phyloP scores from a whole-genome alignment of 257 asterid species.

The Echium plantagineum region DNA sequence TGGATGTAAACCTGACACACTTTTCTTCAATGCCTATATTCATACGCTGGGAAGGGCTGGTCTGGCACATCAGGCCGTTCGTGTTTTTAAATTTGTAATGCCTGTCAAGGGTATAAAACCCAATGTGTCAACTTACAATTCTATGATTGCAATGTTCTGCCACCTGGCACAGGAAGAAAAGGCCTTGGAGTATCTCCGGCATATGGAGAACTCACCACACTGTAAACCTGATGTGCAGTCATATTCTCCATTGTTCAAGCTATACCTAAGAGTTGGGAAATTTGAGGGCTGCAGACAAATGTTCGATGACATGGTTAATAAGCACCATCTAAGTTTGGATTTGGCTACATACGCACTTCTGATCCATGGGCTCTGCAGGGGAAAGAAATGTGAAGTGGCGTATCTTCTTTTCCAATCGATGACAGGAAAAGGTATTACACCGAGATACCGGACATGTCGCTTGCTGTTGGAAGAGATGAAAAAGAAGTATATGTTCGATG shows the following conservation, averaged over 20 bases:
- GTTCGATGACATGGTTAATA: constrained; percentile 47
- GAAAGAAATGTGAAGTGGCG: constrained; percentile 43
- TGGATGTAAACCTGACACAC: constrained; percentile 61
- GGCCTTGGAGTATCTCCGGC: constrained; percentile 40
- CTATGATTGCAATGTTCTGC: constrained; percentile 79
- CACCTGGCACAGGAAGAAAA: constrained; percentile 35
- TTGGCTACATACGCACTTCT: constrained; percentile 65
- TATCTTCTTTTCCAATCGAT: constrained; percentile 49
- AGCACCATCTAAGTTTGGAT: constrained; percentile 60
- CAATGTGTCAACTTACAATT: constrained; percentile 63
- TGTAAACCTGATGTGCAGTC: constrained; percentile 80
- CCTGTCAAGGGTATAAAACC: constrained; percentile 32
- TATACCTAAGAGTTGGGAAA: constrained; percentile 31
- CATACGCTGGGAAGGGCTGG: constrained; percentile 60
- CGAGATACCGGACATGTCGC: constrained; percentile 67
- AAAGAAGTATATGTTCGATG: constrained; percentile 46
- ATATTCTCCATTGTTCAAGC: constrained; percentile 53
- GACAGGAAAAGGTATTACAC: constrained; percentile 52
- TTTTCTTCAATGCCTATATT: constrained; percentile 59
- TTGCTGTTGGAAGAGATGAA: constrained; percentile 53
- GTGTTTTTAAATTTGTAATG: constrained; percentile 48
- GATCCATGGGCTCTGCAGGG: constrained; percentile 74
- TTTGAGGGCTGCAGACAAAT: constrained; percentile 16
- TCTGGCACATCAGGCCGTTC: constrained; percentile 33
- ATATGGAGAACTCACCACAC: constrained; percentile 40